These are phyloP conservation scores for Pichia nakasei DNA, from an alignment of 805 yeast species.

Conservation along the genomic window DNA sequence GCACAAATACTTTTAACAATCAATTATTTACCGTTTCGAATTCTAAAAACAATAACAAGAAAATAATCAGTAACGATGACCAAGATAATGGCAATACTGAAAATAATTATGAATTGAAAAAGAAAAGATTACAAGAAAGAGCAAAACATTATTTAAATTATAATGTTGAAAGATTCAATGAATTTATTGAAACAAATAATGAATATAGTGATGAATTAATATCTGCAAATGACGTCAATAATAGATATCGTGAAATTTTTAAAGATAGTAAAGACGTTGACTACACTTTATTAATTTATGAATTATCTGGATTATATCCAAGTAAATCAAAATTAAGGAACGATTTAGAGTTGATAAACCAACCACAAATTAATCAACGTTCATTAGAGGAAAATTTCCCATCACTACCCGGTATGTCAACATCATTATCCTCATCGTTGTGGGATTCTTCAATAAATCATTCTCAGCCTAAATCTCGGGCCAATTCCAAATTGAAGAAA, in stretches of 20 bases:
- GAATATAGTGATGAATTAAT: slow-evolving; percentile 38
- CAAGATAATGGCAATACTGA: neutral
- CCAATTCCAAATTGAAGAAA: slow-evolving; percentile 1
- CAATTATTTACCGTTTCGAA: slow-evolving; percentile 53
- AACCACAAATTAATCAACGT: slow-evolving; percentile 19
- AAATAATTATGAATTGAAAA: slow-evolving; percentile 32
- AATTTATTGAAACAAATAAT: slow-evolving; percentile 42
- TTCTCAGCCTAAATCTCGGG: neutral
- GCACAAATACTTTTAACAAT: slow-evolving; percentile 20
- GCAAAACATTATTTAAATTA: slow-evolving; percentile 72
- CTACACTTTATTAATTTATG: slow-evolving; percentile 47
- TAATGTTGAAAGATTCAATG: slow-evolving; percentile 35
- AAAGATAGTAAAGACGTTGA: slow-evolving; percentile 34
- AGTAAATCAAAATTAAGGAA: slow-evolving; percentile 35
- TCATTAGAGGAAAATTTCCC: slow-evolving; percentile 40
- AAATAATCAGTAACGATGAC: slow-evolving; percentile 5
- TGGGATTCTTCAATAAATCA: neutral
- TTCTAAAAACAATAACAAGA: slow-evolving; percentile 12
- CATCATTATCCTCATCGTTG: neutral
- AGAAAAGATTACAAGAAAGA: slow-evolving; percentile 66
- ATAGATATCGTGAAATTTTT: slow-evolving; percentile 43
- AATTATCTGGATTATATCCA: slow-evolving; percentile 50
- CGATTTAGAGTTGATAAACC: slow-evolving; percentile 27
- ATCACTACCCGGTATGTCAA: slow-evolving; percentile 28
- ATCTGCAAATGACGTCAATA: slow-evolving; percentile 39